These are phyloP conservation scores for Sporobolomyces phaffii DNA, from an alignment of 768 basidiomycete genomes.

Conservation along the genomic window DNA sequence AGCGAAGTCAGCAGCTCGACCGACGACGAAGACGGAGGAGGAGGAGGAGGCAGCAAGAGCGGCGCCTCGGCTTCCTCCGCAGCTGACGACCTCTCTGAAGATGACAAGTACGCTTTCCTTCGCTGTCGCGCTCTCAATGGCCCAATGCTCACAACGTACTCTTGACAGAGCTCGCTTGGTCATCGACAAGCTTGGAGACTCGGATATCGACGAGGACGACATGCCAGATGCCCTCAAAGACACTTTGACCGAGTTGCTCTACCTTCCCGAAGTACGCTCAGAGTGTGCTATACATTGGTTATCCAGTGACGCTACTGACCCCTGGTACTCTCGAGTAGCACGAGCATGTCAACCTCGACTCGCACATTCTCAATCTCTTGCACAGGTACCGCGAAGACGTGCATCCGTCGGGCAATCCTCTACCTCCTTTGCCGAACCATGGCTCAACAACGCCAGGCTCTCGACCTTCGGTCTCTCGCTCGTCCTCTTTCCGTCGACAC, in stretches of 20 bases:
- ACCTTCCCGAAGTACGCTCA: neutral
- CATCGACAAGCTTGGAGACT: conserved; percentile 20
- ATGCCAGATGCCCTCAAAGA: conserved; percentile 37
- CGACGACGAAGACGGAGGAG: conserved; percentile 30
- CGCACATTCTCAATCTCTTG: conserved; percentile 30
- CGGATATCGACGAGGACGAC: conserved; percentile 34
- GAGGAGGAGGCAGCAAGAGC: conserved; percentile 2
- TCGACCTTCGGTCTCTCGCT: conserved; percentile 33
- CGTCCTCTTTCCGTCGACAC: conserved; percentile 30
- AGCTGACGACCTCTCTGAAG: conserved; percentile 16
- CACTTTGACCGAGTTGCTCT: conserved; percentile 16
- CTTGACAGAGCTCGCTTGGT: conserved; percentile 14
- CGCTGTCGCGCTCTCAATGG: neutral
- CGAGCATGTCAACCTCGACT: conserved; percentile 26
- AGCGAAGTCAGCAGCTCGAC: conserved; percentile 24
- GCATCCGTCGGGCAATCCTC: conserved; percentile 32
- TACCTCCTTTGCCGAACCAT: conserved; percentile 34
- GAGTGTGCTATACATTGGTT: neutral
- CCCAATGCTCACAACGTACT: no score
- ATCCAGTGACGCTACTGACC: neutral
- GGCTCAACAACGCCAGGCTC: conserved; percentile 31
- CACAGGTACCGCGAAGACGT: conserved; percentile 36
- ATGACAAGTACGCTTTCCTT: conserved; percentile 11
- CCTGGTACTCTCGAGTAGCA: neutral
- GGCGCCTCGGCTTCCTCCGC: conserved; percentile 1